These are phyloP conservation scores for Colletotrichum cereale DNA, from an alignment of 2,329 filamentous ascomycete genomes.

Conservation along the genomic window DNA sequence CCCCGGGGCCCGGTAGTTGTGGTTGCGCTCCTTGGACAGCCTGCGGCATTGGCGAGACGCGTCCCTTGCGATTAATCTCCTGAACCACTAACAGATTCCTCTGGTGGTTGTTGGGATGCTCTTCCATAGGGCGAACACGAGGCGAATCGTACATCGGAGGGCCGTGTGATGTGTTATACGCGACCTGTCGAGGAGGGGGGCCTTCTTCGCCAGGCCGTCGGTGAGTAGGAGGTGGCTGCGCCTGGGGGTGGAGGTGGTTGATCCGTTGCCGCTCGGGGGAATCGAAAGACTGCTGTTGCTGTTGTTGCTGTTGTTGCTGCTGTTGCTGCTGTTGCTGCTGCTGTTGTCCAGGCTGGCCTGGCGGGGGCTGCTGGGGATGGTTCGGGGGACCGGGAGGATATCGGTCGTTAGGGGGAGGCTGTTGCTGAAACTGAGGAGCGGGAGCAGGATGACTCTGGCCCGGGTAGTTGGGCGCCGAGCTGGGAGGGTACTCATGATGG, in stretches of 20 bases:
- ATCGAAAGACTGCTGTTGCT: conserved; percentile 47
- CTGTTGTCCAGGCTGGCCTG: conserved; percentile 37
- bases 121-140: conserved; percentile 59
- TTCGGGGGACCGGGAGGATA: conserved; percentile 49
- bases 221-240: conserved; percentile 53
- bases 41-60: conserved; percentile 89
- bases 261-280: conserved; percentile 46
- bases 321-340: conserved; percentile 43
- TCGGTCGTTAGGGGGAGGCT: conserved; percentile 53
- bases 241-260: conserved; percentile 46
- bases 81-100: conserved; percentile 83
- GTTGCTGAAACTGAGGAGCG: conserved; percentile 39
- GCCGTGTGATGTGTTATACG: conserved; percentile 60
- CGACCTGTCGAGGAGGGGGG: conserved; percentile 63
- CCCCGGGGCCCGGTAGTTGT: conserved; percentile 81
- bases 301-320: conserved; percentile 43
- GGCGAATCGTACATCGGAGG: conserved; percentile 58
- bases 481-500: conserved; percentile 64
- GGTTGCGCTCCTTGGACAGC: conserved; percentile 93
- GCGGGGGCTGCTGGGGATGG: conserved; percentile 51
- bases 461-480: conserved; percentile 55
- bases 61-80: conserved; percentile 83
- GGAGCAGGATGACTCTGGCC: conserved; percentile 49
- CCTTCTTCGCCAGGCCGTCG: conserved; percentile 61
- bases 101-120: conserved; percentile 68